phyloP scores from a whole-genome alignment of 345 rosid genomes.

The Eutrema yunnanense region DNA sequence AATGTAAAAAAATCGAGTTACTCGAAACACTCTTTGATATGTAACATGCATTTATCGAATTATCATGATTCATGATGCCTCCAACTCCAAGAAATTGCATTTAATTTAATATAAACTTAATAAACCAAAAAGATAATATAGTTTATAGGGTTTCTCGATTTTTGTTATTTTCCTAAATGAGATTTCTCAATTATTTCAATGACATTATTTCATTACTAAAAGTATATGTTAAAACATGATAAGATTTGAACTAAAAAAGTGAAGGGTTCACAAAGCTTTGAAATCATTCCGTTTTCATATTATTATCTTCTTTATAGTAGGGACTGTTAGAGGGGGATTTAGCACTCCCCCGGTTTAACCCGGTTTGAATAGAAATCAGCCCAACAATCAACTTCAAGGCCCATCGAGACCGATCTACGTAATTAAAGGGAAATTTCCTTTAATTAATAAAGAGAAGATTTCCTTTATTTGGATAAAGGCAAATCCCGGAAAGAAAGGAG shows the following conservation, averaged over 20 bases:
- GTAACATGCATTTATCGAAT: background rate
- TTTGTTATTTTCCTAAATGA: constrained; percentile 22
- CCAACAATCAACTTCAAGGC: too few species aligned
- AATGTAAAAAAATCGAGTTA: background rate
- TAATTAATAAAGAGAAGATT: too few species aligned
- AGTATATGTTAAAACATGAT: constrained; percentile 13
- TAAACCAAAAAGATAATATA: constrained; percentile 15
- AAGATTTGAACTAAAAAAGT: constrained; percentile 18
- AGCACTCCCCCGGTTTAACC: too few species aligned
- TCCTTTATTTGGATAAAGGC: too few species aligned
- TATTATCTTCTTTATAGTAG: constrained; percentile 15
- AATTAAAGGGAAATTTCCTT: too few species aligned
- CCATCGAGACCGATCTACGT: too few species aligned
- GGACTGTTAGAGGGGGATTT: too few species aligned
- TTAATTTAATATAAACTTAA: background rate
- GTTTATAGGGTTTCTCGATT: constrained; percentile 7
- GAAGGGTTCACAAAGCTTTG: background rate
- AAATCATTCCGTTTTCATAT: background rate
- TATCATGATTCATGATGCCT: constrained; percentile 2
- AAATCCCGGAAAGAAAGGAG: too few species aligned
- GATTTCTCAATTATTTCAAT: constrained; percentile 23
- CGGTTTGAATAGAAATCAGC: too few species aligned
- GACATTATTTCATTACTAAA: constrained; percentile 13
- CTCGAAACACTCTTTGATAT: constrained; percentile 12
- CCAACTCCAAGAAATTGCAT: constrained; percentile 2